Base-by-base conservation (phyloP, 75 land plant species). In the Pinus tabuliformis region DNA sequence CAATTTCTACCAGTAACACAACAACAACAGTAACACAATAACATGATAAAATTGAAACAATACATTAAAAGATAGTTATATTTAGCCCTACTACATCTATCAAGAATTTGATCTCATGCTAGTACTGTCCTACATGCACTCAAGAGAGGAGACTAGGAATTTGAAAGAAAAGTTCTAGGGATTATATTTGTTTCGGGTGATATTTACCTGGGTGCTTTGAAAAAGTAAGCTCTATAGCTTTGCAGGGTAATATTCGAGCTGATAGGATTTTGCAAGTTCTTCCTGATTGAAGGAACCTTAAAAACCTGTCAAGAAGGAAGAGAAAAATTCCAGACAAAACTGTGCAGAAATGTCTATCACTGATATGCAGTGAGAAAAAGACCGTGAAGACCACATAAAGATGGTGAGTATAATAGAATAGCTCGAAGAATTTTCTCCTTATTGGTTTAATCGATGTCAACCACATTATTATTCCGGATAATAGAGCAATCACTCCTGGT, bases 371-470 rank as follows among this genome's bases (percentile, higher is more conserved):
- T 58, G 81, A 59, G 75, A 91, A 86, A 83, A 92, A 95, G 1
- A 83, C 75, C 9, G 88, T 68, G 80, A 90, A 95, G 54, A 91
- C 66, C 11, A 84, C 28, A 80, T 95, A 95, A 5, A 95, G 82
- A 65, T 95, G 98, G 78, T 95, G 98, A 20, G 87, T 84, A 58
- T 61, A 86, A 77, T 82, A 95, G 85, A 95, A 95, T 36, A 88
- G 15, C 75, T 92, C 90, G 73, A 93, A 95, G 49, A 57, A 65
- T 49, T 72, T 80, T 82, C 92, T 75, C 59, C 98, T 80, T 30
- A 95, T 74, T 45, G 28, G 83, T 16, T 88, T 87, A 30, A 95
- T 81, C 9, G 98, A 89, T 15, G 98, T 92, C 60, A 89, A 80
- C 93, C 93, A 92, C 63, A 95, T 92, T 14, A 83, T 75, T n/a